A percentile compares a stretch with the other conserved stretches of the same genome.
These are phyloP conservation scores for Alternaria tenuissima DNA, from an alignment of 2,329 filamentous ascomycete genomes.

Conservation along the genomic window DNA sequence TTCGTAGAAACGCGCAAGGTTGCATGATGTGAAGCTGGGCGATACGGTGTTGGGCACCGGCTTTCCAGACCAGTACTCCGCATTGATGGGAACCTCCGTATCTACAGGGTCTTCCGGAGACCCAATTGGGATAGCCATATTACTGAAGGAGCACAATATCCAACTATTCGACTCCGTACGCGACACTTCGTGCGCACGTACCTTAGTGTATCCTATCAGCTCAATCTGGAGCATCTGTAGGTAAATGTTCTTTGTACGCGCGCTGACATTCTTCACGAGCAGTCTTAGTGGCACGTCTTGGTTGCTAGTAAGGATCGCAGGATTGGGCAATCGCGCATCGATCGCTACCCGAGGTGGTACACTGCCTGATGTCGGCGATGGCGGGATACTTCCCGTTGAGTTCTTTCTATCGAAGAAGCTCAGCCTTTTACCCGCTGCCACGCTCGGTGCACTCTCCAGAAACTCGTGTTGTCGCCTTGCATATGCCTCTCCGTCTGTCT, in stretches of 20 bases:
- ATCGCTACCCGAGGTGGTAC: constrained; percentile 69
- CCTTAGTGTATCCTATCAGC: constrained; percentile 78
- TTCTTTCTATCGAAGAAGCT: constrained; percentile 64
- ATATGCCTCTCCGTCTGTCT: constrained; percentile 79
- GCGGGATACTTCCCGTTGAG: constrained; percentile 29
- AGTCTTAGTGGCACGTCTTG: constrained; percentile 82
- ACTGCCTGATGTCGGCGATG: constrained; percentile 28
- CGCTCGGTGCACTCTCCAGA: constrained; percentile 38
- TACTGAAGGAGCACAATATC: constrained; percentile 75
- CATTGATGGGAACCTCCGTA: constrained; percentile 74
- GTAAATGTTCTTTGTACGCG: constrained; percentile 74
- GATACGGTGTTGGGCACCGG: constrained; percentile 85
- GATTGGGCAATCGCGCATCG: constrained; percentile 86
- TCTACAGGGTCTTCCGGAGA: constrained; percentile 64
- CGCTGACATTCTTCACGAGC: constrained; percentile 77
- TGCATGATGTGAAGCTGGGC: constrained; percentile 88
- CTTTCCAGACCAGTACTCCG: constrained; percentile 74
- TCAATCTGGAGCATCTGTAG: constrained; percentile 83
- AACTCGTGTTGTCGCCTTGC: constrained; percentile 76
- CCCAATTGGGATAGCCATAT: constrained; percentile 76
- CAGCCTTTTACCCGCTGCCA: constrained; percentile 61
- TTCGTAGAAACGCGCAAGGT: constrained; percentile 82
- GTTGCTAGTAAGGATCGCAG: constrained; percentile 88
- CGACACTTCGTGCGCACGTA: constrained; percentile 78
- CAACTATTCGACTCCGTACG: constrained; percentile 77